These are phyloP conservation scores for Debaryomyces tyrocola DNA, from an alignment of 805 yeast species.

Conservation along the genomic window DNA sequence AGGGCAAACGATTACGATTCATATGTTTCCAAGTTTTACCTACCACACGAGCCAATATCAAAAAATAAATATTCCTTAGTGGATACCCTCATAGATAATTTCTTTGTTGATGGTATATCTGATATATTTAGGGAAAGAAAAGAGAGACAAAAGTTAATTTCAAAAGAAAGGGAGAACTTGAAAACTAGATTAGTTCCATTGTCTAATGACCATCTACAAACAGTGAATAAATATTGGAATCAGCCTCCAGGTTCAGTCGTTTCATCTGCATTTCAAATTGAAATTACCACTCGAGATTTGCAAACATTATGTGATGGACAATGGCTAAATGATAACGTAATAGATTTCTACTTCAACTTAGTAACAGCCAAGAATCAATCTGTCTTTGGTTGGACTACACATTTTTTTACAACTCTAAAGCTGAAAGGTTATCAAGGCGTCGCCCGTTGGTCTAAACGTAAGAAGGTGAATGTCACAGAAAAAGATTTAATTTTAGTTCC, in stretches of 20 bases:
- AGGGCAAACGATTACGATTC: slow-evolving; percentile 15
- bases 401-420: slow-evolving; percentile 74
- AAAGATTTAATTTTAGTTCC: slow-evolving; percentile 76
- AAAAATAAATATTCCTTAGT: slow-evolving; percentile 16
- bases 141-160: slow-evolving; percentile 2
- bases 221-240: slow-evolving; percentile 12
- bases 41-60: slow-evolving; percentile 17
- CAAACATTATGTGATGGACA: slow-evolving; percentile 64
- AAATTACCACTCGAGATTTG: slow-evolving; percentile 65
- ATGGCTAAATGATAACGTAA: slow-evolving; percentile 92
- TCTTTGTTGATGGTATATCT: slow-evolving; percentile 5
- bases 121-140: slow-evolving; percentile 4
- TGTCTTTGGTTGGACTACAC: slow-evolving; percentile 80
- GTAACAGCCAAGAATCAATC: slow-evolving; percentile 43
- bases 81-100: slow-evolving; percentile 12
- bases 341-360: slow-evolving; percentile 73
- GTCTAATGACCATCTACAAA: slow-evolving; percentile 6
- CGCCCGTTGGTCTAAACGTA: slow-evolving; percentile 27
- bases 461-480: slow-evolving; percentile 49
- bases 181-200: slow-evolving; percentile 11
- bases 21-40: slow-evolving; percentile 16
- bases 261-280: slow-evolving; percentile 44
- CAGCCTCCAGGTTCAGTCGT: slow-evolving; percentile 7
- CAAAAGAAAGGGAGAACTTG: slow-evolving; percentile 11
- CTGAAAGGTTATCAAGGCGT: slow-evolving; percentile 66